Percentiles rank a stretch among this genome's conserved stretches.
phyloP scores from a whole-genome alignment of 176 grass and related monocot genomes.

The Areca catechu region DNA sequence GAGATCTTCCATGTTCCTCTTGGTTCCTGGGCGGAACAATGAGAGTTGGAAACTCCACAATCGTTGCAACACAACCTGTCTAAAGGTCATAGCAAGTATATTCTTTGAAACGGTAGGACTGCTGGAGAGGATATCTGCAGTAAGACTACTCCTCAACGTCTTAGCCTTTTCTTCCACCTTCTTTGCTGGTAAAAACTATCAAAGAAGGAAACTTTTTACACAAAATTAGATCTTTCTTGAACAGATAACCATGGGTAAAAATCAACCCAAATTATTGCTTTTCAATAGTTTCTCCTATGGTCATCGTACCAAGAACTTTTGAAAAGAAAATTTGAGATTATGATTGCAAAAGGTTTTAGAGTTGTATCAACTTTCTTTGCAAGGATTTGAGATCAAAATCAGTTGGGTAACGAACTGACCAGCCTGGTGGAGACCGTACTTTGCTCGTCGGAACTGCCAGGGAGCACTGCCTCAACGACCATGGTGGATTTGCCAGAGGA shows the following conservation, averaged over 20 bases:
- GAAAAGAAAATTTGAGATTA: neutral
- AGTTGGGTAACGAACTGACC: conserved; percentile 27
- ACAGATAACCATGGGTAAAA: too few relatives aligned
- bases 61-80: conserved; percentile 60
- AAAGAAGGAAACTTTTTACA: neutral
- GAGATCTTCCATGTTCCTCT: conserved; percentile 39
- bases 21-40: conserved; percentile 41
- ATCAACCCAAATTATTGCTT: too few relatives aligned
- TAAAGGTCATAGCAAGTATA: conserved; percentile 63
- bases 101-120: conserved; percentile 27
- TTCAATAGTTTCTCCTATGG: too few relatives aligned
- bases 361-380: neutral
- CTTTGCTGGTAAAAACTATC: conserved; percentile 70
- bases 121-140: conserved; percentile 29
- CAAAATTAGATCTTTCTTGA: neutral
- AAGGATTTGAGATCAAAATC: neutral
- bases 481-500: conserved; percentile 38
- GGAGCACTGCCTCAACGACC: conserved; percentile 65
- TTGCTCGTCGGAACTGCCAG: conserved; percentile 16
- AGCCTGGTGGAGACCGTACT: conserved; percentile 55
- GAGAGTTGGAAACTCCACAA: conserved; percentile 53
- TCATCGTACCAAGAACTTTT: too few relatives aligned
- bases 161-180: conserved; percentile 64
- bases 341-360: neutral
- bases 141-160: conserved; percentile 34